Conservation (phyloP, 768 basidiomycete genomes). For the Suillus fuscotomentosus region DNA sequence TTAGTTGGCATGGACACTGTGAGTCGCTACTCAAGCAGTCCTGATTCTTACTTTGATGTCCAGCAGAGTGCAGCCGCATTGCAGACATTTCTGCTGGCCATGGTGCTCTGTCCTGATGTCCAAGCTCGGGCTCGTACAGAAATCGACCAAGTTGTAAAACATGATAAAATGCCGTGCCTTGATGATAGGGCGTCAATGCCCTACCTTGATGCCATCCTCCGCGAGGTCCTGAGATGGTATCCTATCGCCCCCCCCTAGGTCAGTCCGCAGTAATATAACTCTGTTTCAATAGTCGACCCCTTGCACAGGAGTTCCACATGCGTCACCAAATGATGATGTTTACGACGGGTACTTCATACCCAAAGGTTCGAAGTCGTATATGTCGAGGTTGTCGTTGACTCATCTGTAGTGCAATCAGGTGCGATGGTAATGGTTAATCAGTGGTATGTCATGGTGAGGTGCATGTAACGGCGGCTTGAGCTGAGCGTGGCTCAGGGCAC, state of each 20-base stretch:
- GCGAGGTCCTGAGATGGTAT: conserved; percentile 23
- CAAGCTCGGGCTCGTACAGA: conserved; percentile 29
- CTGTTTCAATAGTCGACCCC: neutral
- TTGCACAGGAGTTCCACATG: conserved; percentile 21
- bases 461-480: too few relatives aligned
- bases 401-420: neutral
- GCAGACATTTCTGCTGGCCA: conserved; percentile 17
- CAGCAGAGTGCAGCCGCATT: too few relatives aligned
- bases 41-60: too few relatives aligned
- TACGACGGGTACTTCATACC: conserved; percentile 48
- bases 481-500: neutral
- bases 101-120: conserved; percentile 27
- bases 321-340: conserved; percentile 32
- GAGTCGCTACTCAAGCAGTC: too few relatives aligned
- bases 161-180: conserved; percentile 11
- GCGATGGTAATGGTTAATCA: neutral
- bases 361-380: conserved; percentile 34
- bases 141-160: conserved; percentile 20
- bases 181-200: conserved; percentile 20
- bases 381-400: neutral
- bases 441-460: neutral
- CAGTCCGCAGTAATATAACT: neutral
- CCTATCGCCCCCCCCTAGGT: conserved; percentile 25
- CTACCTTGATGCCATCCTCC: conserved; percentile 23
- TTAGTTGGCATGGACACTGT: too few relatives aligned